Conservation (phyloP, 2,329 filamentous ascomycete genomes). For the Teratosphaeriaceae sp. region DNA sequence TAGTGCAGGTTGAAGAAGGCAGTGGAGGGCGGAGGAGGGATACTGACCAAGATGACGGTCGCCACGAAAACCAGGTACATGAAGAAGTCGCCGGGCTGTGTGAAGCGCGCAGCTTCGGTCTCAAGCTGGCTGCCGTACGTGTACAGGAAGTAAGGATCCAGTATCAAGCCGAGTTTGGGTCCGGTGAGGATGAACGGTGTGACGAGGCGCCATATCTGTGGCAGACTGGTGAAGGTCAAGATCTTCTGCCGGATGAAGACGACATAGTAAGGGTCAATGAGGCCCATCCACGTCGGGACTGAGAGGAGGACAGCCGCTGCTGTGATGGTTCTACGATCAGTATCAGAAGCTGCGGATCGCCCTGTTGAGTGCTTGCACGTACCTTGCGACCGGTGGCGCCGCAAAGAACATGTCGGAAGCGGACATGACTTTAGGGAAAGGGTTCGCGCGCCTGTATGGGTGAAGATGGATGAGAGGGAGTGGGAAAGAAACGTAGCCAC, state of each 20-base stretch:
- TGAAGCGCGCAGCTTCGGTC: constrained; percentile 62
- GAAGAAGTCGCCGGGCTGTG: constrained; percentile 68
- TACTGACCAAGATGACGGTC: constrained; percentile 70
- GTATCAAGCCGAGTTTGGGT: constrained; percentile 50
- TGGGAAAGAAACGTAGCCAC: not conserved
- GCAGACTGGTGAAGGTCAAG: constrained; percentile 48
- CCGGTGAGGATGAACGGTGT: constrained; percentile 56
- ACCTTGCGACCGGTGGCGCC: constrained; percentile 62
- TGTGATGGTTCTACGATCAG: constrained; percentile 59
- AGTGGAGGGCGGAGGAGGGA: constrained; percentile 11
- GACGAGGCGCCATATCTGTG: constrained; percentile 54
- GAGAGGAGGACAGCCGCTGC: constrained; percentile 58
- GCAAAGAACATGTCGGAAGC: constrained; percentile 47
- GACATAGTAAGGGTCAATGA: constrained; percentile 48
- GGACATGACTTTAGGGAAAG: constrained; percentile 16
- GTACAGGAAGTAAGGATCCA: constrained; percentile 75
- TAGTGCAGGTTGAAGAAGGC: constrained; percentile 17
- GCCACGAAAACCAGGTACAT: constrained; percentile 72
- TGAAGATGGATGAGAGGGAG: not conserved
- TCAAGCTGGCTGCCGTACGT: constrained; percentile 72
- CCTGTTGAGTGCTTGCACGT: constrained; percentile 23
- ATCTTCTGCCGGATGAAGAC: constrained; percentile 45
- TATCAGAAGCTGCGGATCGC: constrained; percentile 36
- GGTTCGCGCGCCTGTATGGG: too few species aligned
- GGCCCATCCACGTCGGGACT: constrained; percentile 50